A percentile compares a stretch with the other conserved stretches of the same genome.
Evolutionary conservation across 352 stramenopile genomes (phyloP).

Genomic region (Phytophthora citrophthora): DNA sequence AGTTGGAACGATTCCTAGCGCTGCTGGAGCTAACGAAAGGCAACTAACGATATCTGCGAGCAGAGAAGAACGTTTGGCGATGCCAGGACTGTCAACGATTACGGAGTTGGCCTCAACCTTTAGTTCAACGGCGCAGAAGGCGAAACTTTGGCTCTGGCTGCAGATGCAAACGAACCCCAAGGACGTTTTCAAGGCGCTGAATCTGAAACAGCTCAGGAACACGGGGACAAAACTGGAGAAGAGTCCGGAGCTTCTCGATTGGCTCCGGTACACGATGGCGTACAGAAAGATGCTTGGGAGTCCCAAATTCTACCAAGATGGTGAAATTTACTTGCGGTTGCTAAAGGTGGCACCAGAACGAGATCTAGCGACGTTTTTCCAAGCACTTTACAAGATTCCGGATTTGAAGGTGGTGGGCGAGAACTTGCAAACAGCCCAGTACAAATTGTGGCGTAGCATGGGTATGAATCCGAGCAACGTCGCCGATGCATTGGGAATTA

Average conservation of each 20-base stretch:
- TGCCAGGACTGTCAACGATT: neutral
- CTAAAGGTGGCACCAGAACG: neutral
- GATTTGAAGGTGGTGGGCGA: conserved; percentile 10
- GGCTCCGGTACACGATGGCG: conserved; percentile 6
- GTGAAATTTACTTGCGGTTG: conserved; percentile 6
- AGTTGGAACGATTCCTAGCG: no score
- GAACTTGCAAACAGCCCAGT: conserved; percentile 6
- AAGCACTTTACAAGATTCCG: neutral
- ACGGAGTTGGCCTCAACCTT: neutral
- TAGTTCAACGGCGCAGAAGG: neutral
- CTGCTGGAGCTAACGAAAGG: neutral
- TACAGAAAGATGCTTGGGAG: neutral
- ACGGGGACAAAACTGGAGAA: neutral
- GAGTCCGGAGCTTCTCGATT: conserved; percentile 6
- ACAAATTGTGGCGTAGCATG: neutral
- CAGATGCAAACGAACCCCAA: conserved; percentile 1
- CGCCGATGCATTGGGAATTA: neutral
- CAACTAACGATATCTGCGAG: neutral
- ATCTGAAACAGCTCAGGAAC: neutral
- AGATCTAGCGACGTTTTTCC: conserved; percentile 5
- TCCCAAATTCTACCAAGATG: neutral
- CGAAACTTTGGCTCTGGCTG: neutral
- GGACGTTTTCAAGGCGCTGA: conserved; percentile 5
- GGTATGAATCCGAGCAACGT: neutral
- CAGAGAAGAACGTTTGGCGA: neutral